These are phyloP conservation scores for Fusarium nurragi DNA, from an alignment of 2,329 filamentous ascomycete genomes.

Conservation along the genomic window DNA sequence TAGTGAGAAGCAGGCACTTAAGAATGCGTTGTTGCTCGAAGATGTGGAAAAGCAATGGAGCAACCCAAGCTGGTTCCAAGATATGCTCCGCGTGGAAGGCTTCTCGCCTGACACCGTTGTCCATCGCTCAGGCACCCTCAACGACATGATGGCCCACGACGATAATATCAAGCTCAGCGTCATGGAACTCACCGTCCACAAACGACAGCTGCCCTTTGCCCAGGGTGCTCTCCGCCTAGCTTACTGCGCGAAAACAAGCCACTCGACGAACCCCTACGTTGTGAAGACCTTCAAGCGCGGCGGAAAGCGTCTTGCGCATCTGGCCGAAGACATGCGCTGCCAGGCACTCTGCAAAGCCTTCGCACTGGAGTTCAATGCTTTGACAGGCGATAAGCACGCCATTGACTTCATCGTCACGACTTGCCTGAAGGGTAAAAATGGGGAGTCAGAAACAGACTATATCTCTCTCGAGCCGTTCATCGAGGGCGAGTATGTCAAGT, in stretches of 20 bases:
- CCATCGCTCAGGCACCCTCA: constrained; percentile 44
- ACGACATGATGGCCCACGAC: constrained; percentile 50
- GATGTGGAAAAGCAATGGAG: constrained; percentile 2
- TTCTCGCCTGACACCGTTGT: constrained; percentile 46
- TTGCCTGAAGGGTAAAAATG: constrained; percentile 41
- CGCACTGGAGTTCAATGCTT: constrained; percentile 52
- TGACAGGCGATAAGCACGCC: constrained; percentile 38
- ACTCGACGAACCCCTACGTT: constrained; percentile 44
- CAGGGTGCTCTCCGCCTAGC: constrained; percentile 50
- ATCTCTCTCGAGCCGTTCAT: constrained; percentile 52
- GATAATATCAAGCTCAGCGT: constrained; percentile 49
- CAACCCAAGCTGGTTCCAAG: not conserved
- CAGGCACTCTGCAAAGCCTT: constrained; percentile 54
- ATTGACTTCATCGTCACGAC: constrained; percentile 49
- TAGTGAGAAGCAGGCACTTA: not conserved
- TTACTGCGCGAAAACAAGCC: constrained; percentile 47
- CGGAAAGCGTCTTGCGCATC: constrained; percentile 40
- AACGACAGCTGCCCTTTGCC: constrained; percentile 38
- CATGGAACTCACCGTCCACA: constrained; percentile 48
- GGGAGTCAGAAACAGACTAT: constrained; percentile 12
- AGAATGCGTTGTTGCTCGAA: not conserved
- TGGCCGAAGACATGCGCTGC: constrained; percentile 52
- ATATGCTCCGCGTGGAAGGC: constrained; percentile 9
- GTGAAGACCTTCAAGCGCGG: constrained; percentile 48
- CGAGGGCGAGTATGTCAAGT: constrained; percentile 51